Percentiles rank a stretch among this genome's conserved stretches.
Conservation (phyloP, 805 yeast species). For the Teunomyces gatunensis region DNA sequence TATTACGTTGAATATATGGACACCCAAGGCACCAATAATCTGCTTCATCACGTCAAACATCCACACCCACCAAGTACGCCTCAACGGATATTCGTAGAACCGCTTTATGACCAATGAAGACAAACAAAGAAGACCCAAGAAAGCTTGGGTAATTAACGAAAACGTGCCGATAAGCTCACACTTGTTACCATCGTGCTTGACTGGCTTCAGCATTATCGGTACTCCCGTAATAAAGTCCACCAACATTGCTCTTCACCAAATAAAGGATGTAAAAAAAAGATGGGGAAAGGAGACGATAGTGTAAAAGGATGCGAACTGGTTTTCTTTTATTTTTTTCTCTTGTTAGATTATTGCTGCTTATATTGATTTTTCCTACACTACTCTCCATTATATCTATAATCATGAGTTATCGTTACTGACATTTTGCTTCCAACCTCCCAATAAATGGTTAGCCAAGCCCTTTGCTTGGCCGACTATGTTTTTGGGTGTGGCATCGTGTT, state of each 20-base stretch:
- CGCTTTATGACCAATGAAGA: conserved; percentile 74
- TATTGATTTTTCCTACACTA: not conserved
- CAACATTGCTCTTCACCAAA: conserved; percentile 5
- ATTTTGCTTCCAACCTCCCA: conserved; percentile 24
- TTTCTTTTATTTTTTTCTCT: not conserved
- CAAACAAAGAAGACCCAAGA: conserved; percentile 75
- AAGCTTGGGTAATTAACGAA: conserved; percentile 72
- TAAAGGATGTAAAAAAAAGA: not conserved
- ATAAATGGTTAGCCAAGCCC: conserved; percentile 32
- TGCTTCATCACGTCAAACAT: conserved; percentile 86
- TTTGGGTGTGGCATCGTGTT: conserved; percentile 11
- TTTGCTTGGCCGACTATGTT: conserved; percentile 36
- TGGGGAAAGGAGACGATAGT: not conserved
- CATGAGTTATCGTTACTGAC: conserved; percentile 4
- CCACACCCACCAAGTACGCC: conserved; percentile 90
- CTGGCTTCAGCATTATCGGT: conserved; percentile 3
- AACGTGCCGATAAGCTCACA: conserved; percentile 73
- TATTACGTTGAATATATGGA: conserved; percentile 74
- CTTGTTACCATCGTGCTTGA: conserved; percentile 25
- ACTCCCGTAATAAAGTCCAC: not conserved
- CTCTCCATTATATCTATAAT: conserved; percentile 3
- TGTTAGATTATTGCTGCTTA: not conserved
- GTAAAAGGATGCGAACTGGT: not conserved
- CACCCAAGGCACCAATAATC: conserved; percentile 78
- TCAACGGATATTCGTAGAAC: conserved; percentile 69